These are phyloP conservation scores for Colletotrichum sp. DNA, from an alignment of 2,329 filamentous ascomycete species.

Conservation along the genomic window DNA sequence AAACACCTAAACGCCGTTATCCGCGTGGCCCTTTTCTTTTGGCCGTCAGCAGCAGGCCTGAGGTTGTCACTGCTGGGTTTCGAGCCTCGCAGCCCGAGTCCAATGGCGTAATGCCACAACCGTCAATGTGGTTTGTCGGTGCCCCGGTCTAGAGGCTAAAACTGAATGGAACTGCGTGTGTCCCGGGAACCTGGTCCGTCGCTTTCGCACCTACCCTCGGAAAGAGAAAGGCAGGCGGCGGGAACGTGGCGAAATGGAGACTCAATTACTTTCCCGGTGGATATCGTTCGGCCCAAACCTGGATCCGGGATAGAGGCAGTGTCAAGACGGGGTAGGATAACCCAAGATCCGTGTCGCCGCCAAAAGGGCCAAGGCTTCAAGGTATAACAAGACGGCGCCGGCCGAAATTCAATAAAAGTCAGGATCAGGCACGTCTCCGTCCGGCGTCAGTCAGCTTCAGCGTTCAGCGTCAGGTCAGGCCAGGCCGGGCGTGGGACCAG, in stretches of 20 bases:
- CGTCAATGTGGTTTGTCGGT: background rate
- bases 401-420: background rate
- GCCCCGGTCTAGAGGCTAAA: background rate
- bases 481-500: background rate
- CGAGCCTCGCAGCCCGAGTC: background rate
- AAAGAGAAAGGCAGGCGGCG: background rate
- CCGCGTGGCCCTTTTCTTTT: background rate
- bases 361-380: background rate
- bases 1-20: background rate
- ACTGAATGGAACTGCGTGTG: background rate
- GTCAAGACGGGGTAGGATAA: background rate
- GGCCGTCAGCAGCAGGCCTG: background rate
- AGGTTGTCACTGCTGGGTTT: background rate
- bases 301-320: background rate
- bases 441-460: background rate
- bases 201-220: background rate
- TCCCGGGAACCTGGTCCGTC: constrained; percentile 5
- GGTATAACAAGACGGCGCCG: background rate
- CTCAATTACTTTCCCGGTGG: background rate
- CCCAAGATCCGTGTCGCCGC: background rate
- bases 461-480: background rate
- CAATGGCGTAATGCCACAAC: background rate
- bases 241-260: background rate
- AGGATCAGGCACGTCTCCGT: background rate
- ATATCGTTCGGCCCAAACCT: constrained; percentile 2